Evolutionary conservation across 306 rosid genomes (phyloP).

Genomic region (Styphnolobium japonicum): DNA sequence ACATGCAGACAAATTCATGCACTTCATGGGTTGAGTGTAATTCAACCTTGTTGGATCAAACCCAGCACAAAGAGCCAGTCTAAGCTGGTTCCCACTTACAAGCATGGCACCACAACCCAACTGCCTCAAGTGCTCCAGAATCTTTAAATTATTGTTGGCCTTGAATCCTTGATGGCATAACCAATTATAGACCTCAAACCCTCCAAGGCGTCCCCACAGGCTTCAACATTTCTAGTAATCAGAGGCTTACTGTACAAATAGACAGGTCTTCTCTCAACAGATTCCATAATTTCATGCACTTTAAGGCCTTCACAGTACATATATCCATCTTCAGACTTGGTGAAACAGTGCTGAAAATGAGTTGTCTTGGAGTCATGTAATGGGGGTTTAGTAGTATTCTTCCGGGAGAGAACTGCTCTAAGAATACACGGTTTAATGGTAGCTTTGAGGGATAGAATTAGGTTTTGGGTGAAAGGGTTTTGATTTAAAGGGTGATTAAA

Average conservation of each 20-base stretch:
- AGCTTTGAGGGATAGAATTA: constrained; percentile 30
- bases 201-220: constrained; percentile 74
- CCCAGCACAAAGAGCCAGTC: constrained; percentile 78
- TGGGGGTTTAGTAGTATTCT: constrained; percentile 33
- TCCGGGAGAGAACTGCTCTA: constrained; percentile 52
- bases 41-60: constrained; percentile 81
- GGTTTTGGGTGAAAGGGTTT: constrained; percentile 34
- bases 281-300: constrained; percentile 69
- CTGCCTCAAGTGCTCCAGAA: constrained; percentile 77
- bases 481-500: constrained; percentile 30
- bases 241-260: constrained; percentile 88
- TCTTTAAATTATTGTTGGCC: constrained; percentile 89
- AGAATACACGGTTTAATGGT: constrained; percentile 33
- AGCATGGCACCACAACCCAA: constrained; percentile 96
- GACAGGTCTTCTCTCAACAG: constrained; percentile 78
- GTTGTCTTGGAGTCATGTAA: constrained; percentile 21
- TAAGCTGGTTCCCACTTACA: constrained; percentile 91
- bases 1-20: neutral
- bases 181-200: constrained; percentile 77
- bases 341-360: constrained; percentile 56
- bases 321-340: constrained; percentile 68
- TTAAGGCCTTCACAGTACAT: constrained; percentile 59
- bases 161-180: constrained; percentile 90
- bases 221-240: constrained; percentile 79
- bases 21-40: neutral